These are phyloP conservation scores for Leptographium radiaticola DNA, from an alignment of 2,329 filamentous ascomycete genomes.

Conservation along the genomic window DNA sequence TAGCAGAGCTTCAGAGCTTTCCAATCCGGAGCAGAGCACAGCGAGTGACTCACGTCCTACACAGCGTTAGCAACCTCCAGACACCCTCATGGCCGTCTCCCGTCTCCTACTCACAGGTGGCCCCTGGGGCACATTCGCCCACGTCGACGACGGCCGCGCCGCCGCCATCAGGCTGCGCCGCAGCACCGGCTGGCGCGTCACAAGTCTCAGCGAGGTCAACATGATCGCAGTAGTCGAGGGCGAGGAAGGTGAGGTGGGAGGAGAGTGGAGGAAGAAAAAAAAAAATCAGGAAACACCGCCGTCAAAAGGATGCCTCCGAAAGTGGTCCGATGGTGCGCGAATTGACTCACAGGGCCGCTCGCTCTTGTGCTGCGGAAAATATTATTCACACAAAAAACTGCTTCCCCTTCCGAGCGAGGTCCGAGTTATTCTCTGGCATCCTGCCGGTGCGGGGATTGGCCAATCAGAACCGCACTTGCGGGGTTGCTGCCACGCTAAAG, in stretches of 20 bases:
- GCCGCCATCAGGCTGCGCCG: slow-evolving; percentile 25
- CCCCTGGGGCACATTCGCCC: slow-evolving; percentile 84
- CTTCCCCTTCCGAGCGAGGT: background rate
- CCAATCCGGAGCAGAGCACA: background rate
- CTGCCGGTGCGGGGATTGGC: background rate
- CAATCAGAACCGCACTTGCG: background rate
- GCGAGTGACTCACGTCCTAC: no score
- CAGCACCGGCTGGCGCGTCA: slow-evolving; percentile 33
- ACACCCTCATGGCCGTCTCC: background rate
- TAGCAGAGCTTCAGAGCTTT: background rate
- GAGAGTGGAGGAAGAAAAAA: background rate
- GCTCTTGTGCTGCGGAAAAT: background rate
- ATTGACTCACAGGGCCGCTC: background rate
- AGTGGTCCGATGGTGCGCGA: slow-evolving; percentile 1
- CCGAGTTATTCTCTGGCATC: slow-evolving; percentile 1
- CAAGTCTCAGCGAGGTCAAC: slow-evolving; percentile 42
- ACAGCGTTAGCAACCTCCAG: no score
- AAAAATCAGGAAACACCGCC: background rate
- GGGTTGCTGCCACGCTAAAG: background rate
- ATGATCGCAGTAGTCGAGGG: slow-evolving; percentile 23
- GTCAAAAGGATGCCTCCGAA: background rate
- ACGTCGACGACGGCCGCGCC: slow-evolving; percentile 59
- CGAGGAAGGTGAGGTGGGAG: background rate
- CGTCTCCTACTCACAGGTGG: slow-evolving; percentile 60
- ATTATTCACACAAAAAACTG: background rate